Conservation (phyloP, 768 basidiomycete genomes). For the Lentinula aciculospora region DNA sequence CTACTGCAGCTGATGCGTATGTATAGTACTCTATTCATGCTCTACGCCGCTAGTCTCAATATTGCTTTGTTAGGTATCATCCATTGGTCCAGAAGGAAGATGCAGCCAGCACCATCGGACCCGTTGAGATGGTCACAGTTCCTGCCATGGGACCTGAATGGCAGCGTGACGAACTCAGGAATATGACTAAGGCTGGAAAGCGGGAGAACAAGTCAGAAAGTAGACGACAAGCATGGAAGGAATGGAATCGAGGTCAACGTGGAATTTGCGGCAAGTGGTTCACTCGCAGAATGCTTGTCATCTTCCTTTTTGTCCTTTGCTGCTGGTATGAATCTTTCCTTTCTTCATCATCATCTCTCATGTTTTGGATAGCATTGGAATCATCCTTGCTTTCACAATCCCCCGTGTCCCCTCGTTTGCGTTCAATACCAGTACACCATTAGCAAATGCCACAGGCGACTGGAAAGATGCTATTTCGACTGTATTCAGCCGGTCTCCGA, state of each 20-base stretch:
- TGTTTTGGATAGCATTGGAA: slow-evolving; percentile 40
- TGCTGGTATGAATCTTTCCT: slow-evolving; percentile 14
- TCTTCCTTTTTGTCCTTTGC: slow-evolving; percentile 58
- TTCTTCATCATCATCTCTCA: not conserved
- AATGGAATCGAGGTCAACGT: slow-evolving; percentile 73
- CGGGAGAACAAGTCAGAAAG: slow-evolving; percentile 53
- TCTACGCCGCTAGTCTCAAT: not conserved
- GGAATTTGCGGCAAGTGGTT: slow-evolving; percentile 80
- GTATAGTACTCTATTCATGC: slow-evolving; percentile 15
- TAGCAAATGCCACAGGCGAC: slow-evolving; percentile 49
- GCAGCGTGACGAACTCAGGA: slow-evolving; percentile 70
- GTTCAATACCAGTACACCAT: slow-evolving; percentile 54
- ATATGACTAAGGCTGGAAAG: slow-evolving; percentile 69
- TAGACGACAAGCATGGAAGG: slow-evolving; percentile 57
- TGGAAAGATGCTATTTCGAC: slow-evolving; percentile 54
- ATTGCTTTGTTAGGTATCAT: slow-evolving; percentile 32
- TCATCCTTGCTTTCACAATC: slow-evolving; percentile 73
- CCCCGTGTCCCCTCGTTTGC: slow-evolving; percentile 76
- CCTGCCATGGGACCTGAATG: slow-evolving; percentile 91
- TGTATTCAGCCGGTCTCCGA: slow-evolving; percentile 63
- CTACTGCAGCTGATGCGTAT: slow-evolving; percentile 40
- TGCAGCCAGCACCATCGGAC: slow-evolving; percentile 28
- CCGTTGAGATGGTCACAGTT: slow-evolving; percentile 87
- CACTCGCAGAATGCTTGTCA: slow-evolving; percentile 67
- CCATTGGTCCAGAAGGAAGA: slow-evolving; percentile 32